These are phyloP conservation scores for Boletus tomentosulus DNA, from an alignment of 768 basidiomycete species.

Conservation along the genomic window DNA sequence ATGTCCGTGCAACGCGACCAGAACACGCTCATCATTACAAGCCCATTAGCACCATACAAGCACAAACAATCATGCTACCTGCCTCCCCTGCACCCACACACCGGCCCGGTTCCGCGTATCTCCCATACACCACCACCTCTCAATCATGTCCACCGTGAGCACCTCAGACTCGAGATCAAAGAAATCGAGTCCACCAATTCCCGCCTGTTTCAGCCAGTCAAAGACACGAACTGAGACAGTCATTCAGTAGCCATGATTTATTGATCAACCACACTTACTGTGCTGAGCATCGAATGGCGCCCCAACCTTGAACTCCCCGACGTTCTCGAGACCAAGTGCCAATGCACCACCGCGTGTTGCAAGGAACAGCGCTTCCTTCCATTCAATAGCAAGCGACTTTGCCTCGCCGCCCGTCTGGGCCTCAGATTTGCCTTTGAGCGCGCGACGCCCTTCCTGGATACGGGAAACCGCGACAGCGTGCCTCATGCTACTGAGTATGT, in stretches of 20 bases:
- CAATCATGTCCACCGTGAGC: constrained; percentile 53
- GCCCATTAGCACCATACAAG: constrained; percentile 11
- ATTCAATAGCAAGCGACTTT: constrained; percentile 53
- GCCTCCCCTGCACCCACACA: constrained; percentile 74
- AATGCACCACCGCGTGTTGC: constrained; percentile 77
- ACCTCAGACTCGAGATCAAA: constrained; percentile 40
- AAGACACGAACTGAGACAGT: constrained; percentile 43
- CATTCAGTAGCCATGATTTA: background rate
- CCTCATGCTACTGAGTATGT: constrained; percentile 79
- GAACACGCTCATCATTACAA: background rate
- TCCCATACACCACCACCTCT: constrained; percentile 91
- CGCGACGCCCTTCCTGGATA: constrained; percentile 51
- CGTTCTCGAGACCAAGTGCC: constrained; percentile 56
- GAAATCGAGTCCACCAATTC: constrained; percentile 68
- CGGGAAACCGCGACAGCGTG: constrained; percentile 69
- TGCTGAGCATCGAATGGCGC: constrained; percentile 72
- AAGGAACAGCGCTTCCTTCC: constrained; percentile 78
- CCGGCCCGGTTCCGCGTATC: constrained; percentile 58
- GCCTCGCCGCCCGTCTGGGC: no score
- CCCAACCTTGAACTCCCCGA: constrained; percentile 56
- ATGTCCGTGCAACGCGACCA: constrained; percentile 17
- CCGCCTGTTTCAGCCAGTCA: constrained; percentile 36
- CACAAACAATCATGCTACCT: constrained; percentile 14
- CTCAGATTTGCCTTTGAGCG: no score
- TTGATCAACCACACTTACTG: constrained; percentile 42